These are phyloP conservation scores for Botrytis hyacinthi DNA, from an alignment of 2,329 filamentous ascomycete species.

Conservation along the genomic window DNA sequence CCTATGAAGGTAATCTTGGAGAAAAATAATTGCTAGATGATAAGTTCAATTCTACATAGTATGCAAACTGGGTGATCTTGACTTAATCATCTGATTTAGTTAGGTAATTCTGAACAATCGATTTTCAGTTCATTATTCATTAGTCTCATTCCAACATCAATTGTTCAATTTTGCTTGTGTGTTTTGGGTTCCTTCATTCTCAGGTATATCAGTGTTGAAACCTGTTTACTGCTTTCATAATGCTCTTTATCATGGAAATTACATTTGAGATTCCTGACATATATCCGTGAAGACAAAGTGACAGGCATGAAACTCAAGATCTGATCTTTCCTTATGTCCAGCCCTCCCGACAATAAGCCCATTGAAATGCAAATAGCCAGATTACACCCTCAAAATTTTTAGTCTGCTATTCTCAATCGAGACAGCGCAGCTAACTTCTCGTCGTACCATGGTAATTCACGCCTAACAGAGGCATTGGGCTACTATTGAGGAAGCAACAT, in stretches of 20 bases:
- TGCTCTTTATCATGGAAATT: background rate
- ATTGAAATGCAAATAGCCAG: accelerated
- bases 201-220: background rate
- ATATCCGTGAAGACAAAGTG: background rate
- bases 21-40: too few relatives aligned
- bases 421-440: background rate
- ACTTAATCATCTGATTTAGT: too few relatives aligned
- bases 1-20: too few relatives aligned
- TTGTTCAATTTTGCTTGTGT: background rate
- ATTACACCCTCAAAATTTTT: accelerated
- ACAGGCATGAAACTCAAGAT: background rate
- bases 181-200: background rate
- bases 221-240: accelerated
- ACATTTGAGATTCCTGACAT: accelerated
- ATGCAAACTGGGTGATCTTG: too few relatives aligned
- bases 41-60: too few relatives aligned
- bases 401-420: accelerated
- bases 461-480: accelerated
- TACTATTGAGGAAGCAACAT: accelerated
- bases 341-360: background rate
- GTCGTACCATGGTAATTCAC: accelerated
- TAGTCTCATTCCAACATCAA: background rate
- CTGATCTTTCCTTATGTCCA: accelerated
- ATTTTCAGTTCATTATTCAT: background rate
- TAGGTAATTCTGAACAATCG: accelerated